phyloP scores from a whole-genome alignment of 23 red algal genomes.

The Cyanidium caldarium region DNA sequence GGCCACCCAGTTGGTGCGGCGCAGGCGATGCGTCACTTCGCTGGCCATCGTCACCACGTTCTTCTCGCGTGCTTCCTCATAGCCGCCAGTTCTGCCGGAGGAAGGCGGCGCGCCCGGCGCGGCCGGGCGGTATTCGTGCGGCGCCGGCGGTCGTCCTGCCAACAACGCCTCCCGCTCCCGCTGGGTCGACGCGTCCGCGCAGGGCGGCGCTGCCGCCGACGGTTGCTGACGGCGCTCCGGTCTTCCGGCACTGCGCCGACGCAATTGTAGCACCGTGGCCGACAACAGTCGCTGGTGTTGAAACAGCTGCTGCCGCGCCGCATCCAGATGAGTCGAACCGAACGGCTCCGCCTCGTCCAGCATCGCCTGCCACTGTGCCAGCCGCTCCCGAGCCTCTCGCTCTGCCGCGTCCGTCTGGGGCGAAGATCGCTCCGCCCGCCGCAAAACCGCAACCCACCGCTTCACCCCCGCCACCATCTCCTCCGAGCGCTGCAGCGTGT shows the following conservation, averaged over 20 bases:
- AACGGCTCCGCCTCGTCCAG: not conserved
- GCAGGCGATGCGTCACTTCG: not conserved
- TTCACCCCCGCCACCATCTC: not conserved
- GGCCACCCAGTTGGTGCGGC: not conserved
- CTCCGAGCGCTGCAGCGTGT: not conserved
- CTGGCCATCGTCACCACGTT: not conserved
- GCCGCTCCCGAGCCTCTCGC: not conserved
- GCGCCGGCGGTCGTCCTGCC: not conserved
- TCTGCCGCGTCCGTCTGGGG: not conserved
- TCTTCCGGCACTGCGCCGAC: not conserved
- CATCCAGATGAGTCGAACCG: not conserved
- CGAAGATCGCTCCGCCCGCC: not conserved
- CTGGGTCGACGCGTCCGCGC: not conserved
- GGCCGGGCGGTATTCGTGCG: not conserved
- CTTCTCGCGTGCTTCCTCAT: not conserved
- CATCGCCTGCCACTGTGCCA: not conserved
- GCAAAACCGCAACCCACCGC: not conserved
- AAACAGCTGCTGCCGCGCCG: not conserved
- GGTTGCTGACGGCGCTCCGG: not conserved
- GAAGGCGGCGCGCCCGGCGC: not conserved
- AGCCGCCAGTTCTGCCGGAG: not conserved
- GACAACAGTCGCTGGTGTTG: not conserved
- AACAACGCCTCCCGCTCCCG: not conserved
- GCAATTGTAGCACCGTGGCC: not conserved
- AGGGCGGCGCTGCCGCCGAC: not conserved